phyloP scores from a whole-genome alignment of 495 filamentous ascomycete genomes.

The Lophiotrema nucula region DNA sequence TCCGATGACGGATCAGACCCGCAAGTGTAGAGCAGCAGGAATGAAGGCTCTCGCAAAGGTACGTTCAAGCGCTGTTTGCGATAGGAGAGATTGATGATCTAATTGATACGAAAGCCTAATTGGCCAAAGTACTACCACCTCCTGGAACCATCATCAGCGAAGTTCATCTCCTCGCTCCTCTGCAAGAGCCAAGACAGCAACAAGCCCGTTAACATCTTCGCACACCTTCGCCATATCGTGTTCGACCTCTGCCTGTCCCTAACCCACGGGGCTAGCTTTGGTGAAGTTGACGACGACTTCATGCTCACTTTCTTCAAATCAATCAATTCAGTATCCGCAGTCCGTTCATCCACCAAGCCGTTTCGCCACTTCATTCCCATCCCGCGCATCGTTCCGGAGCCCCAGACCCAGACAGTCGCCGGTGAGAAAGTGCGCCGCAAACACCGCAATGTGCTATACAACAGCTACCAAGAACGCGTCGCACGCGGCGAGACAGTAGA shows the following conservation, averaged over 20 bases:
- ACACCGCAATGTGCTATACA: neutral
- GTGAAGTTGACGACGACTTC: neutral
- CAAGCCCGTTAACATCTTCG: neutral
- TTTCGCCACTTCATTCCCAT: neutral
- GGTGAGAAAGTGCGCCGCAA: neutral
- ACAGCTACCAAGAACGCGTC: neutral
- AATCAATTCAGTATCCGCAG: neutral
- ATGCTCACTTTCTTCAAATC: neutral
- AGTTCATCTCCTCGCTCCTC: neutral
- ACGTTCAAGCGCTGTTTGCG: neutral
- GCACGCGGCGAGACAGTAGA: neutral
- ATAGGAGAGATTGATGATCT: neutral
- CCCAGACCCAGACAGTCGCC: neutral
- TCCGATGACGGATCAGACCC: neutral
- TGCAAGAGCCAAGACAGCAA: neutral
- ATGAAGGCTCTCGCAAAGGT: neutral
- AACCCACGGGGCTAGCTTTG: neutral
- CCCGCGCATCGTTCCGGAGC: neutral
- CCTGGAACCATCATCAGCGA: neutral
- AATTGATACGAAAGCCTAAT: neutral
- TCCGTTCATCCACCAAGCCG: neutral
- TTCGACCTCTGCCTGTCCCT: neutral
- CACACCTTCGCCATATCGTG: neutral
- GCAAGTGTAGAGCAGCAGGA: neutral
- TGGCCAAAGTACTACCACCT: constrained; percentile 3